Conservation (phyloP, 345 rosid genomes). For the Pistacia integerrima region DNA sequence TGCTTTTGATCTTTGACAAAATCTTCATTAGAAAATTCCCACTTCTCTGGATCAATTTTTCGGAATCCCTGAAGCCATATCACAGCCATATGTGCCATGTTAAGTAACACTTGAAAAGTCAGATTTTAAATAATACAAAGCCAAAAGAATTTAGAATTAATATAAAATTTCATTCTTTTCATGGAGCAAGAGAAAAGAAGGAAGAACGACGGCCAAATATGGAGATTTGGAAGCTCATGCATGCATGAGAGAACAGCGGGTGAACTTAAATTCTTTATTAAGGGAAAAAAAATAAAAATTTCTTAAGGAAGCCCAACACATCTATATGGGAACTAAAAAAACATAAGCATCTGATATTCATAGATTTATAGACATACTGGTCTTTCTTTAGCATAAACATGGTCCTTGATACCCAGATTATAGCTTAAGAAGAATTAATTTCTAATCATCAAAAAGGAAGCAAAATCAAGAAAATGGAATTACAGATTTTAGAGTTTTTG, state of each 20-base stretch:
- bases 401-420: not conserved
- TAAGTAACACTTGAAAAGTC: not conserved
- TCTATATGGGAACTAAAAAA: not conserved
- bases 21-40: constrained; percentile 94
- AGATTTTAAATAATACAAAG: not conserved
- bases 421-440: not conserved
- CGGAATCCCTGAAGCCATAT: constrained; percentile 71
- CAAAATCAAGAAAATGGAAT: not conserved
- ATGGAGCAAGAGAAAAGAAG: not conserved
- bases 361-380: not conserved
- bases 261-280: not conserved
- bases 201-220: not conserved
- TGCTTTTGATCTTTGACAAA: constrained; percentile 84
- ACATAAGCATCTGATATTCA: not conserved
- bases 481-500: not conserved
- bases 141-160: not conserved
- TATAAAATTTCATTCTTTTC: not conserved
- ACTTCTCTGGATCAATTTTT: constrained; percentile 86
- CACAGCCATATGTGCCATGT: constrained; percentile 8
- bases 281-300: not conserved
- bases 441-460: not conserved
- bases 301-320: not conserved
- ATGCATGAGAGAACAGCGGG: not conserved
- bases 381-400: no score
- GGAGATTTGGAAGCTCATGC: constrained; percentile 7